Base-by-base conservation (phyloP, 495 filamentous ascomycete species). In the Podospora fimiseda region DNA sequence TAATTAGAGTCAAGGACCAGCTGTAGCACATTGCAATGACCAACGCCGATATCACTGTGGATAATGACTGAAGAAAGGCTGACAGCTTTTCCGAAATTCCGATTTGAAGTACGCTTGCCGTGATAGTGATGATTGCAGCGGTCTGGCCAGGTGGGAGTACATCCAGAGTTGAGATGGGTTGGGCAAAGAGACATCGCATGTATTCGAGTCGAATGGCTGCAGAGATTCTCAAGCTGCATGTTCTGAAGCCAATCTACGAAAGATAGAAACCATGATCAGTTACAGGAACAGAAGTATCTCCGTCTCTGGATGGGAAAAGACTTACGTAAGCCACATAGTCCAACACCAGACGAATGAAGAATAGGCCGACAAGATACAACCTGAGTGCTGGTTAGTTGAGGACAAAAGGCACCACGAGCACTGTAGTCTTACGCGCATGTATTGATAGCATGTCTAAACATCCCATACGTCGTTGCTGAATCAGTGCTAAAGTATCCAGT, bases 1-100 rank as follows among this genome's bases (percentile, higher is more conserved):
- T 82, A 22, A 79, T 75, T 15, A 82, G 58, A 2, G 77, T 80
- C 51, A 85, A 65, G 40, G 71, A 74, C 81, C 81, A 83, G 48
- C 70, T 77, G 50, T 75, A 76, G 14, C 60, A 70, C 63, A 79
- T 83, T 3, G 78, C 80, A 22, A 85, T 73, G 33, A 78, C 59
- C 18, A 81, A 68, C 0, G 80, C 76, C 0, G 75, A 58, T 2
- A 80, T 43, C 27, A 81, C 55, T 39, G 79, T 70, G 0, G 80
- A 66, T n/a, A 73, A 45, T 20, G 69, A 78, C 60, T 84, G 80
- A 18, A 84, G 63, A 9, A 80, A 67, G 11, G 67, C 64, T 1
- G 70, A 74, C 4, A 85, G 68, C 52, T 80, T 82, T 53, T 85
- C 81, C 0, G 84, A 86, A 37, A 89, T 81, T 27, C 84, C 84